These are phyloP conservation scores for Phyllosticta citrichinensis DNA, from an alignment of 2,329 filamentous ascomycete genomes.

Conservation along the genomic window DNA sequence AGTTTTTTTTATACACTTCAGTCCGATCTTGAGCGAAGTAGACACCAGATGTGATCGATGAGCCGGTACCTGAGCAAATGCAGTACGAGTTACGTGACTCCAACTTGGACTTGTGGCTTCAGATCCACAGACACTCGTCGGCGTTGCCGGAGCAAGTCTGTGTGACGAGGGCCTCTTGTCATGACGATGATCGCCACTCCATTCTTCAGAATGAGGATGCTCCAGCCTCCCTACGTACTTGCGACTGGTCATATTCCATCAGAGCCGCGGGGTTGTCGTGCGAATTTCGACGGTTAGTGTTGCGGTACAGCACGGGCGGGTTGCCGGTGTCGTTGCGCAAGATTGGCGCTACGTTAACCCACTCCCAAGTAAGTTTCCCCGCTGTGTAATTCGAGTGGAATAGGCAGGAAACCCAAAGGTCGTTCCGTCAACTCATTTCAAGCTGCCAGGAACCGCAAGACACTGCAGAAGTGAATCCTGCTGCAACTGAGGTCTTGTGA, in stretches of 20 bases:
- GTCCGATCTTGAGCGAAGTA: neutral
- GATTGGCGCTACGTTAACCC: neutral
- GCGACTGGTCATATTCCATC: neutral
- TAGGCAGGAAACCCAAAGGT: neutral
- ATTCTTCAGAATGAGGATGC: neutral
- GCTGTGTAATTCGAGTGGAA: neutral
- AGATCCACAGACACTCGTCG: too few relatives aligned
- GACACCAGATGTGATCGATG: neutral
- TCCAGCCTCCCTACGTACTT: neutral
- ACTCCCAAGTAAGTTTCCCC: neutral
- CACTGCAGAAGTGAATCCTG: neutral
- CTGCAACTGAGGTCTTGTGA: neutral
- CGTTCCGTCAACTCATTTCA: neutral
- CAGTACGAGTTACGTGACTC: neutral
- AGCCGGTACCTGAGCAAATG: neutral
- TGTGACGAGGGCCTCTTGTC: neutral
- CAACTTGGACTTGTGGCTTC: too few relatives aligned
- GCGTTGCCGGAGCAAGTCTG: neutral
- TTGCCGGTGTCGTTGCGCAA: neutral
- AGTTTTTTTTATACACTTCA: neutral
- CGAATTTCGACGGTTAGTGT: neutral
- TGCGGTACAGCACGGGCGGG: neutral
- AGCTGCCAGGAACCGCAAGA: neutral
- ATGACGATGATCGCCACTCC: neutral
- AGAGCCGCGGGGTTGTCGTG: neutral